phyloP scores from a whole-genome alignment of 331 rosid species.

The Phaseolus coccineus region DNA sequence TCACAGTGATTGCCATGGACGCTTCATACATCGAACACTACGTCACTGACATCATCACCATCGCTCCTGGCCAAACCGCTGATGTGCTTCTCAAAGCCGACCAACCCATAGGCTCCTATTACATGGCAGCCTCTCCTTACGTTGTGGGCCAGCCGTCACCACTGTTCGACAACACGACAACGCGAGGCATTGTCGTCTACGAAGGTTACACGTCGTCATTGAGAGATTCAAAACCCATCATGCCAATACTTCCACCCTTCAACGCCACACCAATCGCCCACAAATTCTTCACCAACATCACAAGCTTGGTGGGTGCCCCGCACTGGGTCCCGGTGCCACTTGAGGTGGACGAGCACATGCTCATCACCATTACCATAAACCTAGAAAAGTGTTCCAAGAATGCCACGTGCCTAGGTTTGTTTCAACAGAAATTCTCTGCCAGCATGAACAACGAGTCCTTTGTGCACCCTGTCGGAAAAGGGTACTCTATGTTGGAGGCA shows the following conservation, averaged over 20 bases:
- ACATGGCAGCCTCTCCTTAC: conserved; percentile 43
- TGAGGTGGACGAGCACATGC: conserved; percentile 43
- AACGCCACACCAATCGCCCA: conserved; percentile 36
- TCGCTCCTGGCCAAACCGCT: conserved; percentile 42
- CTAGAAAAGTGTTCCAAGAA: neutral
- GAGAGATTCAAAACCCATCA: neutral
- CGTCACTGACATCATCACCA: conserved; percentile 33
- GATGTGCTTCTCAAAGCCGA: conserved; percentile 39
- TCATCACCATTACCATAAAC: conserved; percentile 26
- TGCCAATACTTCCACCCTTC: conserved; percentile 30
- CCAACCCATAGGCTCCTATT: conserved; percentile 36
- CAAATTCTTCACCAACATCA: conserved; percentile 31
- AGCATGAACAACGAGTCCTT: conserved; percentile 78
- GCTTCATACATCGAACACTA: conserved; percentile 45
- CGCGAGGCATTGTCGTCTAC: conserved; percentile 35
- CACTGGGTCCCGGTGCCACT: conserved; percentile 44
- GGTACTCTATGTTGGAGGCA: conserved; percentile 65
- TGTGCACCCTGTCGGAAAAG: conserved; percentile 44
- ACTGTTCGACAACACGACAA: conserved; percentile 20
- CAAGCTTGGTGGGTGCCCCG: conserved; percentile 35
- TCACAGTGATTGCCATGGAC: conserved; percentile 48
- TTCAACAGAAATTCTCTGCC: conserved; percentile 42
- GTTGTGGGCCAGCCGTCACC: neutral
- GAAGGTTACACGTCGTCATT: neutral
- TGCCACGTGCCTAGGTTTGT: conserved; percentile 30